Percentiles rank a stretch among this genome's conserved stretches.
Evolutionary conservation across 1,139 yeast species (phyloP).

Genomic region (Suhomyces wounanorum): DNA sequence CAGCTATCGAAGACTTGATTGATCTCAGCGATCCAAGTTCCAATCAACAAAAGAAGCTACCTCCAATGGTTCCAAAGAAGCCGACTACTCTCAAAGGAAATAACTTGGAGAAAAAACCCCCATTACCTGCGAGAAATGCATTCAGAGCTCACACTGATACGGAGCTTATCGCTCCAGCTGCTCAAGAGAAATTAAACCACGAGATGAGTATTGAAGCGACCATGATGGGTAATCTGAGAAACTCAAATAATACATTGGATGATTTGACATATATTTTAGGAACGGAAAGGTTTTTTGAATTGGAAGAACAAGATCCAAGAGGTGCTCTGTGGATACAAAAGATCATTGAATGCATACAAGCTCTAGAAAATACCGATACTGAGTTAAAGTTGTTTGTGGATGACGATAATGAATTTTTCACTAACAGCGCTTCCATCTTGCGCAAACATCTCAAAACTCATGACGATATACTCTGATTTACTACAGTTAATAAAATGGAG

Average conservation of each 20-base stretch:
- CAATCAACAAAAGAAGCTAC: constrained; percentile 23
- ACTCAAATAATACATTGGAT: constrained; percentile 1
- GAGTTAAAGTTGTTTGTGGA: constrained; percentile 41
- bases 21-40: constrained; percentile 33
- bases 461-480: neutral
- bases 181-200: neutral
- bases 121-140: constrained; percentile 21
- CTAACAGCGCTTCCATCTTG: constrained; percentile 2
- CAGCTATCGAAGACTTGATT: constrained; percentile 31
- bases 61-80: constrained; percentile 46
- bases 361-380: constrained; percentile 42
- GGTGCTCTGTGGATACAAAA: constrained; percentile 54
- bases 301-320: constrained; percentile 45
- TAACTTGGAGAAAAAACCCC: constrained; percentile 22
- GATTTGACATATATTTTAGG: constrained; percentile 22
- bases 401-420: constrained; percentile 37
- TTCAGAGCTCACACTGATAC: constrained; percentile 10
- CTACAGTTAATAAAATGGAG: neutral
- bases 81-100: constrained; percentile 37
- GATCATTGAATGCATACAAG: constrained; percentile 37
- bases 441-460: neutral
- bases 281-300: constrained; percentile 34
- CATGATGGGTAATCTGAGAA: neutral
- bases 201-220: neutral
- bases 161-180: neutral